Evolutionary conservation across 2,329 filamentous ascomycete genomes (phyloP).

Genomic region (Lasiodiplodia sp.): DNA sequence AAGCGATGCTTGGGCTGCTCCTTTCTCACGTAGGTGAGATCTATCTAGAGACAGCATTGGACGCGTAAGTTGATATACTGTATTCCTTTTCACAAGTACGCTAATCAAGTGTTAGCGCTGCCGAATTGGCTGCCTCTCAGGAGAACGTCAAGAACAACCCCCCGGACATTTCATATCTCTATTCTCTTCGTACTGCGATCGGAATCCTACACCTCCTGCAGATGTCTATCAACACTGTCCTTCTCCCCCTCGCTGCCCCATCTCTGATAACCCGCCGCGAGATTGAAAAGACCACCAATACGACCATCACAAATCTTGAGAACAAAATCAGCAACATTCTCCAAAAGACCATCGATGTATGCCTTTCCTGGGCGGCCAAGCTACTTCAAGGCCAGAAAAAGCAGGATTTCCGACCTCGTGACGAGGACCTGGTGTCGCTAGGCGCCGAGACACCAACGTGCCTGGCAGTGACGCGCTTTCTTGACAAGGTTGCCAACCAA

Average conservation of each 20-base stretch:
- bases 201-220: constrained; percentile 93
- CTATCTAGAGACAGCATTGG: constrained; percentile 70
- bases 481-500: constrained; percentile 68
- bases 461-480: constrained; percentile 79
- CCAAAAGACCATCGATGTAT: constrained; percentile 74
- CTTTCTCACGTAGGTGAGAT: constrained; percentile 89
- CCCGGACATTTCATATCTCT: constrained; percentile 85
- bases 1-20: constrained; percentile 81
- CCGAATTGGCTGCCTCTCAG: constrained; percentile 76
- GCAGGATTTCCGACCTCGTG: constrained; percentile 86
- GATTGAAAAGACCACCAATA: constrained; percentile 82
- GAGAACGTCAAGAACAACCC: constrained; percentile 81
- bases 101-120: constrained; percentile 40
- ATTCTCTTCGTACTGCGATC: constrained; percentile 79
- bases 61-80: constrained; percentile 54
- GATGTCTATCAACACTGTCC: constrained; percentile 86
- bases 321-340: constrained; percentile 79
- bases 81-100: not conserved
- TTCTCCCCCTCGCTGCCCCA: constrained; percentile 86
- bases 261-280: constrained; percentile 90
- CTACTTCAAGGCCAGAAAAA: constrained; percentile 82
- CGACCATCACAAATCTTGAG: constrained; percentile 79
- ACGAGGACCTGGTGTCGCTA: constrained; percentile 64
- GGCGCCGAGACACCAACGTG: constrained; percentile 78
- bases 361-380: constrained; percentile 77